These are phyloP conservation scores for Vaccinium darrowii DNA, from an alignment of 148 eudicot species.

Conservation along the genomic window DNA sequence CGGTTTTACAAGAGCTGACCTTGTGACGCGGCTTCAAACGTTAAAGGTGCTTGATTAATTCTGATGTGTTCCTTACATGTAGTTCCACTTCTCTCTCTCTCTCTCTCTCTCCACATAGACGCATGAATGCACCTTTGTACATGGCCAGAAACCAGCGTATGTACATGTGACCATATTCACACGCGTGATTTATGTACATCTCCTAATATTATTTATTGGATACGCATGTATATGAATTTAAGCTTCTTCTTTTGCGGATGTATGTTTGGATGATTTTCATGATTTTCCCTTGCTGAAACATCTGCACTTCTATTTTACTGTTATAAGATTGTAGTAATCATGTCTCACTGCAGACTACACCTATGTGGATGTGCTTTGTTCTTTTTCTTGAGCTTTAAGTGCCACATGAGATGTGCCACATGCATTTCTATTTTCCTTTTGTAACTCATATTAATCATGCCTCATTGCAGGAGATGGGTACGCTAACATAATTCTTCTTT, in stretches of 20 bases:
- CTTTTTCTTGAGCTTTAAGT: conserved; percentile 45
- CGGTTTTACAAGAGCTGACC: conserved; percentile 75
- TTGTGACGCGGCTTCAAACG: conserved; percentile 48
- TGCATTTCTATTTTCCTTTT: not conserved
- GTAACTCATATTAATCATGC: not conserved
- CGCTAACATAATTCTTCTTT: not conserved
- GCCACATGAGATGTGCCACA: conserved; percentile 44
- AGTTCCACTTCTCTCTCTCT: not conserved
- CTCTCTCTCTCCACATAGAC: not conserved
- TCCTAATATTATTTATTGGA: not conserved
- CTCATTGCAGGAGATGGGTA: not conserved
- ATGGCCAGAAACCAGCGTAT: not conserved
- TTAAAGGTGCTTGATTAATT: conserved; percentile 46
- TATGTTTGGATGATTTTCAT: not conserved
- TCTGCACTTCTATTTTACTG: not conserved
- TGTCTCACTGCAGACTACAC: conserved; percentile 1
- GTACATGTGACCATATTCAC: not conserved
- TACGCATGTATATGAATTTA: not conserved
- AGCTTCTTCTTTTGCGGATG: not conserved
- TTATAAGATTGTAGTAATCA: not conserved
- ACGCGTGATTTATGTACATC: not conserved
- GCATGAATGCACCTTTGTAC: not conserved
- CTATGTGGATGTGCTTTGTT: not conserved
- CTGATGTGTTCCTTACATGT: not conserved
- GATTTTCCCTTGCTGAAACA: not conserved